Percentiles rank a stretch among this genome's conserved stretches.
phyloP scores from a whole-genome alignment of 2,329 filamentous ascomycete species.

The Fusarium guadeloupense region DNA sequence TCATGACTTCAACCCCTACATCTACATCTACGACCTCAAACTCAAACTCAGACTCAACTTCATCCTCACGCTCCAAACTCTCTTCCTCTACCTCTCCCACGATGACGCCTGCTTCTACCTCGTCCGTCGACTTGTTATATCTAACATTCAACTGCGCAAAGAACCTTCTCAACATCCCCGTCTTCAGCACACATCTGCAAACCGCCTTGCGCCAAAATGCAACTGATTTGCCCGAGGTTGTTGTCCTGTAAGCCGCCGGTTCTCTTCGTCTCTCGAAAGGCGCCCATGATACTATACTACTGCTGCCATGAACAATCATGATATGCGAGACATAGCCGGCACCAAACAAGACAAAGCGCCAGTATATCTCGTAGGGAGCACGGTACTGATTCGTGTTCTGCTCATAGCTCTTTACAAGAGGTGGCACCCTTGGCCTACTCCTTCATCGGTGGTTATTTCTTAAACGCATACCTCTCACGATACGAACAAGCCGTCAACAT shows the following conservation, averaged over 20 bases:
- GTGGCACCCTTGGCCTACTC: slow-evolving; percentile 84
- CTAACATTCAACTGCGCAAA: slow-evolving; percentile 92
- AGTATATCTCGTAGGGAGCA: slow-evolving; percentile 16
- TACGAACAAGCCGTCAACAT: slow-evolving; percentile 77
- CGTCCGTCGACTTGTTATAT: slow-evolving; percentile 74
- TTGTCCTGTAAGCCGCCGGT: slow-evolving; percentile 63
- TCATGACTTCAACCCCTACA: slow-evolving; percentile 7
- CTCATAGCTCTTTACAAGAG: slow-evolving; percentile 81
- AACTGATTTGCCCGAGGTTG: slow-evolving; percentile 60
- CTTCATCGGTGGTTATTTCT: slow-evolving; percentile 84
- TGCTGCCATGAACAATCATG: slow-evolving; percentile 17
- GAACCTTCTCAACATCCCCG: slow-evolving; percentile 71
- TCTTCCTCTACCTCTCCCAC: slow-evolving; percentile 16
- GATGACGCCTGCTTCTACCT: slow-evolving; percentile 52
- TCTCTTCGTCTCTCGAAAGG: slow-evolving; percentile 18
- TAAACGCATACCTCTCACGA: slow-evolving; percentile 78
- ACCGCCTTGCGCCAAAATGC: slow-evolving; percentile 62
- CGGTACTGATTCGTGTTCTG: slow-evolving; percentile 38
- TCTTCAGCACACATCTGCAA: slow-evolving; percentile 77
- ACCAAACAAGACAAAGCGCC: too few relatives aligned
- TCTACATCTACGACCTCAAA: neutral
- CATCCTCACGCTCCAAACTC: slow-evolving; percentile 5
- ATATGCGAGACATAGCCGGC: slow-evolving; percentile 2
- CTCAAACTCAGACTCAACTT: slow-evolving; percentile 10
- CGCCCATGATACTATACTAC: slow-evolving; percentile 6